Evolutionary conservation across 331 rosid genomes (phyloP).

Genomic region (Stylosanthes scabra): DNA sequence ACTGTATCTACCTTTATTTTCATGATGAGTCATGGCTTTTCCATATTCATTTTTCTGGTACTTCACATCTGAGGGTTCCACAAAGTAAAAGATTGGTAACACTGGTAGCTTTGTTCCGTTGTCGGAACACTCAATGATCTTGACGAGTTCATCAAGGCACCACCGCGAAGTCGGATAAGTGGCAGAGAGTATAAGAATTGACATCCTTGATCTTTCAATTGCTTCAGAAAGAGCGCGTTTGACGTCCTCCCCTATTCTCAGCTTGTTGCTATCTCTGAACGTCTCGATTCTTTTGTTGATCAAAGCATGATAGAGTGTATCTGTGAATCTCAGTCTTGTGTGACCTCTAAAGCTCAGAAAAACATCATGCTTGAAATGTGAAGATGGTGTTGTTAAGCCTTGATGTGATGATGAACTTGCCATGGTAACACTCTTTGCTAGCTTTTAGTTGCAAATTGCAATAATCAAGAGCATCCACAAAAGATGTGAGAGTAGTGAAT

Average conservation of each 20-base stretch:
- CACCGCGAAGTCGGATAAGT: conserved; percentile 2
- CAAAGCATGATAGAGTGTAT: not conserved
- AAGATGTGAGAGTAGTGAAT: too few relatives aligned
- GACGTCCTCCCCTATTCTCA: not conserved
- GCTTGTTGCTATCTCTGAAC: not conserved
- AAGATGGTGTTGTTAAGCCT: not conserved
- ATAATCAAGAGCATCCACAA: too few relatives aligned
- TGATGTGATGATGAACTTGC: not conserved
- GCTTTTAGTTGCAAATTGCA: too few relatives aligned
- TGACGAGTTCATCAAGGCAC: conserved; percentile 15
- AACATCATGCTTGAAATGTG: not conserved
- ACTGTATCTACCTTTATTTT: not conserved
- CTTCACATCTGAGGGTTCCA: conserved; percentile 3
- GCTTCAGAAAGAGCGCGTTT: not conserved
- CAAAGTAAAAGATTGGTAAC: not conserved
- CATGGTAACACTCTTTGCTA: not conserved
- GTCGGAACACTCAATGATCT: not conserved
- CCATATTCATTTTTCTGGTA: not conserved
- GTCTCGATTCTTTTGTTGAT: not conserved
- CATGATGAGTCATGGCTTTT: not conserved
- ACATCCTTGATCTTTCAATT: not conserved
- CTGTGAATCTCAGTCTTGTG: not conserved
- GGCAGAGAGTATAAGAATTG: not conserved
- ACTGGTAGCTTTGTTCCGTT: not conserved
- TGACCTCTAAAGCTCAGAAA: not conserved